Evolutionary conservation across 2,329 filamentous ascomycete genomes (phyloP), one percentile per base, ranked within the genome.

Genomic region (Sclerotinia minor): DNA sequence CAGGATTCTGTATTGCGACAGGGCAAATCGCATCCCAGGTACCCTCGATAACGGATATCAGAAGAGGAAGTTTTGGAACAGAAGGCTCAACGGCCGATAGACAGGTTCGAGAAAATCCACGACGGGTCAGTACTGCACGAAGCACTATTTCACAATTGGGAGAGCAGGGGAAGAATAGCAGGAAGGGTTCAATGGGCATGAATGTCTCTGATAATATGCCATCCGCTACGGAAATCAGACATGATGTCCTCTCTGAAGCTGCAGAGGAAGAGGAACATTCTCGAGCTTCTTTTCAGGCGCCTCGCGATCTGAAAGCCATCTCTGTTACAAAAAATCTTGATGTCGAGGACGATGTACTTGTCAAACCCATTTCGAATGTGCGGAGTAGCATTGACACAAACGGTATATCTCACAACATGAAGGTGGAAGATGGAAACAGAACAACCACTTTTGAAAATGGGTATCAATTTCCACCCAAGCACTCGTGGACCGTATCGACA

Each of bases 381-480:
- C 24, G 24, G 21, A 70, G 68, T 47, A 75, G 73, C 57, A 72
- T 68, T 57, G 71, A 74, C 59, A 71, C 71, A 54, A 71, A 71
- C 60, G 29, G 71, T 53, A 69, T 68, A 6, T 70, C 67, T 17
- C 64, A 72, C 32, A 57, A 64, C 17, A 67, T 59, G 44, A 74
- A 73, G 50, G 53, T 44, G 3, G 68, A 68, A 5, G 29, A 65
- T 38, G 47, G 68, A 49, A 73, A 70, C 47, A 49, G 80, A 79
- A 67, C 74, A 5, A 71, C 69, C 75, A 81, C 67, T 47, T 87
- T 85, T 70, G 80, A 82, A n/a, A 89, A 89, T 73, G 86, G 87
- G 53, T 89, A 89, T 73, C 84, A 89, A 74, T 89, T 88, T 73
- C 86, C 85, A 29, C 87, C 85, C 6, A 85, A 83, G 67, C 86